phyloP scores from a whole-genome alignment of 2,329 filamentous ascomycete species.

The Alternaria atra region DNA sequence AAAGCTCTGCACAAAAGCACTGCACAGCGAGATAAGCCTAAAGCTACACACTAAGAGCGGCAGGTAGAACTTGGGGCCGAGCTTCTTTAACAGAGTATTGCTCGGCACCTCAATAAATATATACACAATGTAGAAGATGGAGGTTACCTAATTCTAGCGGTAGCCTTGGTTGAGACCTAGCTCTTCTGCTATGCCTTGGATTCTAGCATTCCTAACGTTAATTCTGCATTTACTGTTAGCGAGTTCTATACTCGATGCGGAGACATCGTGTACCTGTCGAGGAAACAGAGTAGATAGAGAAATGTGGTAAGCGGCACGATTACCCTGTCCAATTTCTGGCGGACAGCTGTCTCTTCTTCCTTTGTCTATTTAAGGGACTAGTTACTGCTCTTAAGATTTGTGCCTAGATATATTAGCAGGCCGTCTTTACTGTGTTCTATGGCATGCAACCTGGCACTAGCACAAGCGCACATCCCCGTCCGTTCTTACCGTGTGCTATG shows the following conservation, averaged over 20 bases:
- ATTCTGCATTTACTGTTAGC: slow-evolving; percentile 30
- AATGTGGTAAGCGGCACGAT: slow-evolving; percentile 63
- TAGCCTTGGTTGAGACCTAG: slow-evolving; percentile 57
- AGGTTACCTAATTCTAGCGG: slow-evolving; percentile 66
- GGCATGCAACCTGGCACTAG: no score
- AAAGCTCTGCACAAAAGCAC: slow-evolving; percentile 62
- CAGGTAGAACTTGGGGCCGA: slow-evolving; percentile 63
- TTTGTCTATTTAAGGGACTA: slow-evolving; percentile 54
- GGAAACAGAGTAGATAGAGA: slow-evolving; percentile 64
- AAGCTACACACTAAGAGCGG: slow-evolving; percentile 65
- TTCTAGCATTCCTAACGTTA: slow-evolving; percentile 65
- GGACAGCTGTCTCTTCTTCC: slow-evolving; percentile 61
- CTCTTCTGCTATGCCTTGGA: slow-evolving; percentile 62
- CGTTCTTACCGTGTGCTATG: no score
- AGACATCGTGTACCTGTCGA: slow-evolving; percentile 47
- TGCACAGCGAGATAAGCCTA: slow-evolving; percentile 64
- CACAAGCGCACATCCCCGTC: no score
- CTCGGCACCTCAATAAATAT: slow-evolving; percentile 64
- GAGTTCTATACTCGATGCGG: neutral
- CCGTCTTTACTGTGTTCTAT: no score
- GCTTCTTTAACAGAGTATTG: slow-evolving; percentile 63
- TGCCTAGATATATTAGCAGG: no score
- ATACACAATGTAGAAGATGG: slow-evolving; percentile 67
- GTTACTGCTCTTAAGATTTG: no score
- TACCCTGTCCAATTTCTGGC: slow-evolving; percentile 63